phyloP scores from a whole-genome alignment of 139 green algal genomes.

The Chlamydomonas sp. region DNA sequence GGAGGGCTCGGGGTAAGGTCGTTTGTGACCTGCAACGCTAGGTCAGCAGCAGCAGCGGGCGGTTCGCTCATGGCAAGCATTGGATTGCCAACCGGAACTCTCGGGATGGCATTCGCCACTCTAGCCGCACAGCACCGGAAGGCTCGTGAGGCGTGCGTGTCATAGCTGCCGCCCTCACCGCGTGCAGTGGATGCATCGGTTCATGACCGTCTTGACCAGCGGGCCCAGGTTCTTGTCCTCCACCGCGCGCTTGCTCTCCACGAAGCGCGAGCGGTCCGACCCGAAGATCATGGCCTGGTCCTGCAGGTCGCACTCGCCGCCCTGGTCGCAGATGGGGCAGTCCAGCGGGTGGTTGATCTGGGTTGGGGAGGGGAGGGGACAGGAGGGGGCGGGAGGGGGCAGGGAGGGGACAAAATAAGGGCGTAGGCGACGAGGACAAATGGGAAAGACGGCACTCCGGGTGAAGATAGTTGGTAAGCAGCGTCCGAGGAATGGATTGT shows the following conservation, averaged over 20 bases:
- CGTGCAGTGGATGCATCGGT: conserved; percentile 80
- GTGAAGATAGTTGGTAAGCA: no score
- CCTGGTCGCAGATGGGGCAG: conserved; percentile 99
- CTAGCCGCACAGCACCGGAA: no score
- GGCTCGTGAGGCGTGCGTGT: no score
- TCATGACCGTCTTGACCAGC: conserved; percentile 99
- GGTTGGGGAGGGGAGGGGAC: background rate
- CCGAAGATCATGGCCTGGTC: conserved; percentile 97
- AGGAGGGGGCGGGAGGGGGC: background rate
- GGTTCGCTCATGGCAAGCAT: no score
- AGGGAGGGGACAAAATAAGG: background rate
- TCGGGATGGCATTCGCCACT: no score
- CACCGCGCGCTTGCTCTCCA: conserved; percentile 91
- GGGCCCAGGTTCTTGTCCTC: conserved; percentile 98
- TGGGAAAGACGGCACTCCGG: background rate
- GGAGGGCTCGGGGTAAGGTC: no score
- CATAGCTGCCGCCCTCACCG: conserved; percentile 26
- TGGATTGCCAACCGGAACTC: no score
- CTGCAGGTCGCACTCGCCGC: conserved; percentile 99
- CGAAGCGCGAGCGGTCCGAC: conserved; percentile 91
- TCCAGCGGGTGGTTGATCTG: conserved; percentile 98
- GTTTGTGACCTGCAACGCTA: background rate
- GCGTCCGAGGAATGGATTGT: no score
- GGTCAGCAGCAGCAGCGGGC: background rate
- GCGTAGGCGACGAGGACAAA: background rate